Percentiles rank a stretch among this genome's conserved stretches.
Conservation (phyloP, 2,329 filamentous ascomycete species). For the Trichoderma asperellum region DNA sequence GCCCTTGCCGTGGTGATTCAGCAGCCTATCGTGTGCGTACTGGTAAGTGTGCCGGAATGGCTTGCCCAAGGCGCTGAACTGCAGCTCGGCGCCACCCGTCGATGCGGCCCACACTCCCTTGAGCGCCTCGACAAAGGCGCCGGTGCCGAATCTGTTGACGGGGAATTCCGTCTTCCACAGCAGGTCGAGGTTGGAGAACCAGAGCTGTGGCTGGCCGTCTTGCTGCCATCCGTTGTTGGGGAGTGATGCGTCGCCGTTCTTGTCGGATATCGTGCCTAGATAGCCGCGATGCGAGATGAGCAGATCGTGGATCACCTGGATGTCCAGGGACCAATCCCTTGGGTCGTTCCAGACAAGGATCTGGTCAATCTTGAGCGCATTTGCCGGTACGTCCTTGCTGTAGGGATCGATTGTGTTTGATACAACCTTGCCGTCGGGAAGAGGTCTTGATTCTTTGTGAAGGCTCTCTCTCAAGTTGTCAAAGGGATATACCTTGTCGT, state of each 20-base stretch:
- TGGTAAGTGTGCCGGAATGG: conserved; percentile 76
- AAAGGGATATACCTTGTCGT: conserved; percentile 84
- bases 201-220: conserved; percentile 78
- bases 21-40: conserved; percentile 74
- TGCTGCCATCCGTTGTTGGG: conserved; percentile 80
- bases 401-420: conserved; percentile 40
- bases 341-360: conserved; percentile 96
- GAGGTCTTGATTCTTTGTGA: conserved; percentile 36
- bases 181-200: conserved; percentile 89
- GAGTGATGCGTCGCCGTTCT: conserved; percentile 67
- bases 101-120: conserved; percentile 77
- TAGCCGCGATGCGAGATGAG: conserved; percentile 78
- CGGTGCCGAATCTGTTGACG: conserved; percentile 85
- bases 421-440: conserved; percentile 43
- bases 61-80: conserved; percentile 78
- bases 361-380: conserved; percentile 77
- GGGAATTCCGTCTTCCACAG: conserved; percentile 87
- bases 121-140: conserved; percentile 82
- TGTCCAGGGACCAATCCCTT: conserved; percentile 91
- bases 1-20: conserved; percentile 49
- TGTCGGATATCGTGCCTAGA: conserved; percentile 75
- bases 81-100: conserved; percentile 65
- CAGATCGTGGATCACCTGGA: conserved; percentile 81
- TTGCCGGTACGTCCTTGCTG: conserved; percentile 41
- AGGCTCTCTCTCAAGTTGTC: conserved; percentile 48